Evolutionary conservation across 179 eudicot genomes (phyloP).

Genomic region (Silene vulgaris): DNA sequence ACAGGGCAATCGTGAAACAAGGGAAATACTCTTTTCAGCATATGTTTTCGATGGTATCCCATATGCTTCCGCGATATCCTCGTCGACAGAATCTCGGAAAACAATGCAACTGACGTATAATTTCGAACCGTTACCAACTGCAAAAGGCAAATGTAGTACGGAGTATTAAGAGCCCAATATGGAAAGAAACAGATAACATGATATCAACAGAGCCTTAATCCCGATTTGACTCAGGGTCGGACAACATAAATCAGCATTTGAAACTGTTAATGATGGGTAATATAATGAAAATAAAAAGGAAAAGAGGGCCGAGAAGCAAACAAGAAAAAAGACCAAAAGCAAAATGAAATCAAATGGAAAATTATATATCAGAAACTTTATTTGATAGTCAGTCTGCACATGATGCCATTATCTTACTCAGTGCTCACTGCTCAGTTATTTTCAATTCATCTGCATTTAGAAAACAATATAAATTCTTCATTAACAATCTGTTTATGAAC

Average conservation of each 20-base stretch:
- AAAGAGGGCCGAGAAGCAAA: neutral
- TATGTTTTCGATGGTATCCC: conserved; percentile 56
- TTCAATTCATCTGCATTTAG: neutral
- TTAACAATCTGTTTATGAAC: neutral
- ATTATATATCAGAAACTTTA: neutral
- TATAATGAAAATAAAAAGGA: too few species aligned
- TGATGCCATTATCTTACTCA: neutral
- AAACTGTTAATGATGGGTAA: too few species aligned
- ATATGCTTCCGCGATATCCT: conserved; percentile 77
- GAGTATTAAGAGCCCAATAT: neutral
- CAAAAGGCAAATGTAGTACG: conserved; percentile 17
- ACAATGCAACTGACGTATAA: conserved; percentile 83
- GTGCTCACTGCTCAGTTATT: conserved; percentile 1
- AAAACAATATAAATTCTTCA: neutral
- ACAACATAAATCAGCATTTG: too few species aligned
- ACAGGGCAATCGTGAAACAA: conserved; percentile 73
- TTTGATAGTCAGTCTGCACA: neutral
- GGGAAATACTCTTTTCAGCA: conserved; percentile 81
- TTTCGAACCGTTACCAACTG: conserved; percentile 93
- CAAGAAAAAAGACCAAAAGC: neutral
- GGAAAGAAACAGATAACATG: neutral
- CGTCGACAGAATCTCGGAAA: conserved; percentile 76
- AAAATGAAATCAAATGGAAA: neutral
- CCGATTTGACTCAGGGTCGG: too few species aligned
- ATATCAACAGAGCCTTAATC: neutral